Base-by-base conservation (phyloP, 176 grass and related monocot genomes). In the Secale cereale region DNA sequence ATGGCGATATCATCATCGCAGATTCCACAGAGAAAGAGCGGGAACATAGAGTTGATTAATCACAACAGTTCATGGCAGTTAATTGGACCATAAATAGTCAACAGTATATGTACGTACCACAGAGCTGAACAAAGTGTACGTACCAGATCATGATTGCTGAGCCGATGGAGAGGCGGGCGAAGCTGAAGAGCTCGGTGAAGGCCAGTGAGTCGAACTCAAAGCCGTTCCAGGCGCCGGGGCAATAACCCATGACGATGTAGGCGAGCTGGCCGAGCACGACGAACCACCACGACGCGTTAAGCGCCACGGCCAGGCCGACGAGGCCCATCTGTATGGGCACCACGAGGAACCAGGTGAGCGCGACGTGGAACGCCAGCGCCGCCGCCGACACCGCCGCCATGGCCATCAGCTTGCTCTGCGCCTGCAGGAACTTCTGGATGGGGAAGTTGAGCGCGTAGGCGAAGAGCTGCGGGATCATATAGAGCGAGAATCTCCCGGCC, bases 101-200 rank as follows among this genome's bases (percentile, higher is more conserved):
- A 40, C 37, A 40, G 50, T 8, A 20, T 50, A 40, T 40, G 39
- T 39, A 39, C 37, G 36, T 5, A n/a, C n/a, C 56, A 17, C 28
- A 5, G 6, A 16, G 15, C 31, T 33, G 31, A 10, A 68, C 7
- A 16, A 50, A 50, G 7, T 43, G 12, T 16, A 30, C 15, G 13
- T 77, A 97, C 94, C 92, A 98, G 52, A 98, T 31, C 95, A 95
- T 98, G 60, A 95, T 76, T 30, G 92, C 92, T 23, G 95, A 98
- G 43, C 92, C 95, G 29, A 98, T 25, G 10, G 95, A 98, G 89
- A 98, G 92, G 50, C 87, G 88, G 1, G 92, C 89, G 65, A 98
- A 98, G 22, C 84, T 65, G 29, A 30, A 3, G 41, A 98, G 83
- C 43, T 87, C 91, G n/a, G 78, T 83, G 61, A 93, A 85, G 23